Evolutionary conservation across 768 basidiomycete species (phyloP).

Genomic region (Agrocybe praecox): DNA sequence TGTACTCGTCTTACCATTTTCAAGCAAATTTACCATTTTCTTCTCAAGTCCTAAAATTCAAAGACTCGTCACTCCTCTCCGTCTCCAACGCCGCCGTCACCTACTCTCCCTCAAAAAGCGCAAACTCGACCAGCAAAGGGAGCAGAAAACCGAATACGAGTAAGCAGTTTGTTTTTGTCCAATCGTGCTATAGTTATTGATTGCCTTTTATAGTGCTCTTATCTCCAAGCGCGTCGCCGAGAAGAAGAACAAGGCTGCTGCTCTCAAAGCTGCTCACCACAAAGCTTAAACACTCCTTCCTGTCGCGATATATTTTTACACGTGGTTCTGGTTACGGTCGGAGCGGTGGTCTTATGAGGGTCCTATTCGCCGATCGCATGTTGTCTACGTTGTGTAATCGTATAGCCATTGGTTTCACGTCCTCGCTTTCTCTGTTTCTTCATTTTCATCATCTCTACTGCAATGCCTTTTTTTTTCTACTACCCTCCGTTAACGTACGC

Average conservation of each 20-base stretch:
- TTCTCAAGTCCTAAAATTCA: slow-evolving; percentile 87
- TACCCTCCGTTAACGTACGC: background rate
- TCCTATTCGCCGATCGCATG: slow-evolving; percentile 12
- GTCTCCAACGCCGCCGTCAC: slow-evolving; percentile 96
- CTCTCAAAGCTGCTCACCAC: slow-evolving; percentile 80
- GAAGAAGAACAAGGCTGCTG: slow-evolving; percentile 90
- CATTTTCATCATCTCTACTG: slow-evolving; percentile 9
- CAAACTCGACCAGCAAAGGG: slow-evolving; percentile 89
- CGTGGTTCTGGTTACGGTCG: slow-evolving; percentile 6
- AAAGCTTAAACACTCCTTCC: slow-evolving; percentile 22
- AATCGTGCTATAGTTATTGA: background rate
- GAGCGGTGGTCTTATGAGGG: slow-evolving; percentile 8
- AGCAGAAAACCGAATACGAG: slow-evolving; percentile 95
- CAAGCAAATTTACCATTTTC: background rate
- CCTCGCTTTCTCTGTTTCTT: slow-evolving; percentile 4
- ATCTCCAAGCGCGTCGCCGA: slow-evolving; percentile 89
- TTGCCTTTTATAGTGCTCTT: slow-evolving; percentile 52
- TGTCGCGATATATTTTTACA: slow-evolving; percentile 1
- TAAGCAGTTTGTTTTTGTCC: slow-evolving; percentile 35
- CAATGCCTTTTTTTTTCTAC: slow-evolving; percentile 4
- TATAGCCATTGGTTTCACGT: background rate
- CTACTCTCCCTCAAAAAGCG: slow-evolving; percentile 86
- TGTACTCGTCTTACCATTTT: background rate
- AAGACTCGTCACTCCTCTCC: slow-evolving; percentile 91
- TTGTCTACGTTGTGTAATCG: background rate